Evolutionary conservation across 2,329 filamentous ascomycete genomes (phyloP).

Genomic region (Westerdykella ornata): DNA sequence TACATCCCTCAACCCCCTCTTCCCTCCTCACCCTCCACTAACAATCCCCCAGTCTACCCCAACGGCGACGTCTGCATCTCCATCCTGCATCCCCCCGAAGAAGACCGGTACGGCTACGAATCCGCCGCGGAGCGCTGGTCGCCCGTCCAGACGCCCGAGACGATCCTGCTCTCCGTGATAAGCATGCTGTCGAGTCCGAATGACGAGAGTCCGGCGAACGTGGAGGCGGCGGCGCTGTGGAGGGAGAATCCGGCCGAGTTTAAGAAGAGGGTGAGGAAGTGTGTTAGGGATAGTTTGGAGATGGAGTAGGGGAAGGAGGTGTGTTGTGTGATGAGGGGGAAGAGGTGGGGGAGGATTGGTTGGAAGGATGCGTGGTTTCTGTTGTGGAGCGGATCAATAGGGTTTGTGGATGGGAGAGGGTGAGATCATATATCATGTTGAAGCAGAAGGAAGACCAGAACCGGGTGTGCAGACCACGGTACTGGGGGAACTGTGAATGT

Average conservation of each 20-base stretch:
- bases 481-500: too few relatives aligned
- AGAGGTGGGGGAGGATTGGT: too few relatives aligned
- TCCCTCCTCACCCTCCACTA: not conserved
- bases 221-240: constrained; percentile 96
- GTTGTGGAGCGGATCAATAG: too few relatives aligned
- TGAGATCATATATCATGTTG: too few relatives aligned
- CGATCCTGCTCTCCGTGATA: constrained; percentile 95
- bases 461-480: too few relatives aligned
- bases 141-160: constrained; percentile 94
- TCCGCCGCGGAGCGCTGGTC: constrained; percentile 93
- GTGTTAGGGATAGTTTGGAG: constrained; percentile 55
- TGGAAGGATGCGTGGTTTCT: too few relatives aligned
- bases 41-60: constrained; percentile 62
- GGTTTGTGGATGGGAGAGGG: too few relatives aligned
- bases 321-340: too few relatives aligned
- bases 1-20: constrained; percentile 37
- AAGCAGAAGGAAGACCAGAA: too few relatives aligned
- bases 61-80: constrained; percentile 93
- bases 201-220: constrained; percentile 92
- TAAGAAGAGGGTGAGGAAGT: constrained; percentile 75
- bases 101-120: constrained; percentile 98
- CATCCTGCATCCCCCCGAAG: constrained; percentile 93
- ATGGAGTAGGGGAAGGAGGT: constrained; percentile 19
- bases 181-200: constrained; percentile 97
- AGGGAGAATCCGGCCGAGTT: constrained; percentile 76